phyloP scores from a whole-genome alignment of 1,284 basidiomycete genomes.

The Bjerkandera adusta region DNA sequence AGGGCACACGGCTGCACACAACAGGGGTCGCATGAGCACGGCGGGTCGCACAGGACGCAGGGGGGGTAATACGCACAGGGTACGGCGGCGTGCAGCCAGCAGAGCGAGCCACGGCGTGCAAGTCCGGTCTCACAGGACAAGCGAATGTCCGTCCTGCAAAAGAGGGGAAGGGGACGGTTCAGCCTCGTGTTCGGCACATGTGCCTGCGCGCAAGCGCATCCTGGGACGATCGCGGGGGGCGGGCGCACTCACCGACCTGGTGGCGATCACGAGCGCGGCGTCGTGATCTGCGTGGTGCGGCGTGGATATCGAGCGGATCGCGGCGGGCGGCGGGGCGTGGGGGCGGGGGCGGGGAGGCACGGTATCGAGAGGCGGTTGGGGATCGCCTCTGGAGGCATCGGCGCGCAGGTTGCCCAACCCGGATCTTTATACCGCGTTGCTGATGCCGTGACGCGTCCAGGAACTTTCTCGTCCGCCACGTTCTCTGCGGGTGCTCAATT shows the following conservation, averaged over 20 bases:
- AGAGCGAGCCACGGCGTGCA: background rate
- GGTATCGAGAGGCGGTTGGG: slow-evolving; percentile 15
- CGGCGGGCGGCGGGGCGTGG: slow-evolving; percentile 10
- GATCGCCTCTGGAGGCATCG: slow-evolving; percentile 16
- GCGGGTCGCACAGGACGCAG: background rate
- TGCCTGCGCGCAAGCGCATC: slow-evolving; percentile 10
- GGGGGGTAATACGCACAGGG: background rate
- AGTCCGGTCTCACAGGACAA: background rate
- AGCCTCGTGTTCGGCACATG: slow-evolving; percentile 15
- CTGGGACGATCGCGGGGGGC: slow-evolving; percentile 2
- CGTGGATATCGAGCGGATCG: slow-evolving; percentile 7
- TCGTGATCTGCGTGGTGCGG: slow-evolving; percentile 9
- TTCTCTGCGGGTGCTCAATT: slow-evolving; percentile 10
- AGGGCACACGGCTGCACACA: background rate
- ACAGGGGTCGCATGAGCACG: background rate
- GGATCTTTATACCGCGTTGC: slow-evolving; percentile 21
- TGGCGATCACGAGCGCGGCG: slow-evolving; percentile 2
- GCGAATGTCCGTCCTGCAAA: background rate
- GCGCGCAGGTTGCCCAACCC: slow-evolving; percentile 19
- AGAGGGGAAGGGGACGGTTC: background rate
- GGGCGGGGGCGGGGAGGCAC: slow-evolving; percentile 11
- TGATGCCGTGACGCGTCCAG: slow-evolving; percentile 18
- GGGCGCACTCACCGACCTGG: slow-evolving; percentile 6
- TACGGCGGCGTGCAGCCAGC: no score
- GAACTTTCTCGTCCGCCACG: slow-evolving; percentile 9